A percentile compares a stretch with the other conserved stretches of the same genome.
These are phyloP conservation scores for Clarireedia sp. DNA, from an alignment of 2,329 filamentous ascomycete genomes.

Conservation along the genomic window DNA sequence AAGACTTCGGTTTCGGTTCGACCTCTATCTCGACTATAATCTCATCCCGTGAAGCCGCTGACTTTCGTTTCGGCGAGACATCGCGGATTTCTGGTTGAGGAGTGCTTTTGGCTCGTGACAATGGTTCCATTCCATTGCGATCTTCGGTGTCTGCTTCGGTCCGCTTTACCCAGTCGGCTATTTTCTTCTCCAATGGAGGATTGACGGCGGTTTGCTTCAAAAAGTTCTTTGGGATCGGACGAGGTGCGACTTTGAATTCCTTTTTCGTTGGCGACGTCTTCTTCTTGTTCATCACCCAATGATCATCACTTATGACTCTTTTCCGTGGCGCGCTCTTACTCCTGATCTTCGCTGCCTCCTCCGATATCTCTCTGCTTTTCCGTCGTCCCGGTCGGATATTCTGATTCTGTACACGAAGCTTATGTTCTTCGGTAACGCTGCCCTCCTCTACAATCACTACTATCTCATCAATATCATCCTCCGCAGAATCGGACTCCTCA, in stretches of 20 bases:
- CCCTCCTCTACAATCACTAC: constrained; percentile 51
- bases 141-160: constrained; percentile 11
- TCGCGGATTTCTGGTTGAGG: constrained; percentile 3
- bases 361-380: constrained; percentile 28
- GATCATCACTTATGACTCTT: constrained; percentile 84
- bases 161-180: constrained; percentile 50
- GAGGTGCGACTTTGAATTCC: constrained; percentile 4
- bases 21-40: constrained; percentile 6
- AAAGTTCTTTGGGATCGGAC: constrained; percentile 48
- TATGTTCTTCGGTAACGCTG: constrained; percentile 50
- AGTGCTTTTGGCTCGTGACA: neutral
- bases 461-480: constrained; percentile 52
- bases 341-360: constrained; percentile 14
- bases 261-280: constrained; percentile 38
- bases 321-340: constrained; percentile 58
- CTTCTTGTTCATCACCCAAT: constrained; percentile 59
- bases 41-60: neutral
- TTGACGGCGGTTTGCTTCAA: constrained; percentile 45
- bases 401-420: constrained; percentile 38
- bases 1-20: neutral
- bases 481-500: constrained; percentile 41
- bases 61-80: constrained; percentile 6
- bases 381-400: constrained; percentile 12
- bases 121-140: neutral
- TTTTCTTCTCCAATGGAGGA: constrained; percentile 49